Evolutionary conservation across 139 green algal genomes (phyloP), one percentile per base, ranked within the genome.

Genomic region (Asterochloris sp.): DNA sequence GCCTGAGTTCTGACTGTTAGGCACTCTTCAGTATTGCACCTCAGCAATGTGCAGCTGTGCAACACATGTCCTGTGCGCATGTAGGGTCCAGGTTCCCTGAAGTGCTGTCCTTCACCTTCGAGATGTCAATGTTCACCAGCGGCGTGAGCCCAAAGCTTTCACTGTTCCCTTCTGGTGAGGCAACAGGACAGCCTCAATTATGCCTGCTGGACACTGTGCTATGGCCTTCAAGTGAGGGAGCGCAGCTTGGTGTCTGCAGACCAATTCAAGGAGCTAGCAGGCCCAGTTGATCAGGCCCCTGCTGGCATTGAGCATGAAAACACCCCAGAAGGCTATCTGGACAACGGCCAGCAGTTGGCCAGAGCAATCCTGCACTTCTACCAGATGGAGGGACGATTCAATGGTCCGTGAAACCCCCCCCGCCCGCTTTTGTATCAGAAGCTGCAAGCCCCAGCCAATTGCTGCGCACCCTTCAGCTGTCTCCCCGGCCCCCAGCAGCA

Each of bases 91-190:
- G 24, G 11, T 73, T 85, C 26, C 79, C 79, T 10, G 47, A 79
- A 15, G 81, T 80, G 26, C 82, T 89, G n/a, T 84, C 79, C 62
- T 87, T 87, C 79, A 89, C 86, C 4, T 74, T 89, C 15, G 86
- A 89, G 76, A 81, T 88, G 8, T 87, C 82, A 28, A 85, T 89
- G 74, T 89, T 89, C 86, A 82, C 85, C 75, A 74, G 23, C 13
- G 15, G 62, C 12, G 74, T 47, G 24, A 19, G 14, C 73, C 69
- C 76, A 0, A 24, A 11, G 60, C 67, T 60, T 60, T 14, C 54
- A n/a, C 13, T n/a, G 13, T 69, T n/a, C 21, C 60, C 60, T 80
- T 27, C 24, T 69, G 76, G 76, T 80, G 60, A 10, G 54, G 13
- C 47, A 76, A 13, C 21, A 15, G 24, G 26, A 26, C 13, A 63